Evolutionary conservation across 495 filamentous ascomycete genomes (phyloP), one percentile per base, ranked within the genome.

Genomic region (Neurospora cerealis): DNA sequence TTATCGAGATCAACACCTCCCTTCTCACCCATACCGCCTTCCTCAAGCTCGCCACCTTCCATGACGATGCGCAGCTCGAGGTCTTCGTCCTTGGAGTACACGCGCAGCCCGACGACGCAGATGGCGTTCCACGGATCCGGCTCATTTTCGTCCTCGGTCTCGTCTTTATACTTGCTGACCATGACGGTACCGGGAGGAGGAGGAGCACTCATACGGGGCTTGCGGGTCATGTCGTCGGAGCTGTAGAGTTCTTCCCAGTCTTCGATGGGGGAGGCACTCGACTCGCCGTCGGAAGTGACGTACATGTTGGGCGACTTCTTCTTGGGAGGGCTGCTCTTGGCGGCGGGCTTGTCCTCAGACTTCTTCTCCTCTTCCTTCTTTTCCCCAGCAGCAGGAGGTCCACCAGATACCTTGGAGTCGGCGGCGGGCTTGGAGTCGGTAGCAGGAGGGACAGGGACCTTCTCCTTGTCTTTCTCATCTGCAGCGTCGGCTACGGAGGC

Each of bases 101-200:
- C 83, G 9, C 84, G 82, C 74, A 87, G 80, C 2, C 85, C 84
- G 2, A 86, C 81, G 28, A 87, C 83, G 77, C 83, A 83, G 74
- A 87, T 83, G 41, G 84, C 84, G 69, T 87, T 87, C 85, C 85
- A 87, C 39, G 85, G 85, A 54, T 84, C 84, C 2, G 85, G 83
- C 73, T 85, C 77, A 38, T 80, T 81, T 70, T 85, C 84, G 72
- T 87, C 85, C 5, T 84, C 85, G 10, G 76, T 80, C 19, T 83
- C 81, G 70, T 83, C 81, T 21, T 76, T 75, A 69, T 83, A 81
- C 75, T 84, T 83, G 70, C 78, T 83, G 44, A 79, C 83, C 2
- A 76, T 74, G 4, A 76, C 73, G 4, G 77, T 76, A n/a, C 79
- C 79, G 24, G 78, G 69, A 0, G 78, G 73, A 0, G 80, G 76